Evolutionary conservation across 179 eudicot genomes (phyloP).

Genomic region (Corrigiola litoralis): DNA sequence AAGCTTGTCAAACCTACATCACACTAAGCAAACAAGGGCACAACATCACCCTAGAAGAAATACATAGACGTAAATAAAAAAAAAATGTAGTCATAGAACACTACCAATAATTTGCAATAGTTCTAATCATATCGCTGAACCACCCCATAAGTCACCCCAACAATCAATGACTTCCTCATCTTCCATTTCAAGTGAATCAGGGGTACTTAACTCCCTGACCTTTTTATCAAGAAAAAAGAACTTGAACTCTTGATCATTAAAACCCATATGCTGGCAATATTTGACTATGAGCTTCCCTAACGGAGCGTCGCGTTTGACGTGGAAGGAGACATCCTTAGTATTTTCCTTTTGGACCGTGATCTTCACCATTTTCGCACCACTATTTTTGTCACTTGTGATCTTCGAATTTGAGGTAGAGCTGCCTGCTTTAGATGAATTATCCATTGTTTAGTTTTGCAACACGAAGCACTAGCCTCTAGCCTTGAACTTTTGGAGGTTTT

Average conservation of each 20-base stretch:
- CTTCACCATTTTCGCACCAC: neutral
- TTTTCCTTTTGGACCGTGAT: neutral
- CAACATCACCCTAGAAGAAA: too few species aligned
- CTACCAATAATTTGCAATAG: too few species aligned
- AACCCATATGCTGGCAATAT: neutral
- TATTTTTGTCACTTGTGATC: neutral
- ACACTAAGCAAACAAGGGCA: too few species aligned
- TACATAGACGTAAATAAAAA: too few species aligned
- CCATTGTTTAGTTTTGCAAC: neutral
- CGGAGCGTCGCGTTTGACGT: conserved; percentile 1
- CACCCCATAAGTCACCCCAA: neutral
- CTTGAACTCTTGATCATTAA: neutral
- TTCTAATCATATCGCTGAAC: neutral
- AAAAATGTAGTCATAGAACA: too few species aligned
- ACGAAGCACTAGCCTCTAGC: neutral
- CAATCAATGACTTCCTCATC: conserved; percentile 7
- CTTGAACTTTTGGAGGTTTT: too few species aligned
- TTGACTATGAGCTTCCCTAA: conserved; percentile 3
- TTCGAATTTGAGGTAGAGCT: neutral
- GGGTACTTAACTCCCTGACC: conserved; percentile 5
- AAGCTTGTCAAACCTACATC: too few species aligned
- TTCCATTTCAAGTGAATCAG: conserved; percentile 6
- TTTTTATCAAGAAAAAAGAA: neutral
- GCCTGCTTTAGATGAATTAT: neutral
- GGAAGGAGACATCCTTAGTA: neutral